A percentile compares a stretch with the other conserved stretches of the same genome.
These are phyloP conservation scores for Melampsora larici-populina DNA, from an alignment of 1,284 basidiomycete genomes.

Conservation along the genomic window DNA sequence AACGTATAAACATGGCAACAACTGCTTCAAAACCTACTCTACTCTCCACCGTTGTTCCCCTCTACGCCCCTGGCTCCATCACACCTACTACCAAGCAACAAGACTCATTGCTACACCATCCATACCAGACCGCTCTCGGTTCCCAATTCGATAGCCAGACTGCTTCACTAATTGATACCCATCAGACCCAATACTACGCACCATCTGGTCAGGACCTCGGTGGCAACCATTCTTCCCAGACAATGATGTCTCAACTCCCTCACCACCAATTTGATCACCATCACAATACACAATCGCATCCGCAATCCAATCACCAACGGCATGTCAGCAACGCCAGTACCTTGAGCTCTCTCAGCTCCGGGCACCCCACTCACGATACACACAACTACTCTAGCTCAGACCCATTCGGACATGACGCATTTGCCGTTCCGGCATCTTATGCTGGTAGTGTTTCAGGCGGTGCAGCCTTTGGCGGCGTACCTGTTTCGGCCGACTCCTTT, in stretches of 20 bases:
- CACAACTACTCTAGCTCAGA: constrained; percentile 2
- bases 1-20: constrained; percentile 10
- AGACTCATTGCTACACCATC: constrained; percentile 1
- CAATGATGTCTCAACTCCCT: constrained; percentile 29
- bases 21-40: constrained; percentile 6
- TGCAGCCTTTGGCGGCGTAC: constrained; percentile 41
- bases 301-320: constrained; percentile 21
- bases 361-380: constrained; percentile 13
- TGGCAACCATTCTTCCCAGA: constrained; percentile 6
- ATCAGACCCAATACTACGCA: background rate
- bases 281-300: constrained; percentile 29
- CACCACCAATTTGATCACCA: constrained; percentile 33
- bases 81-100: constrained; percentile 1
- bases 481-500: constrained; percentile 38
- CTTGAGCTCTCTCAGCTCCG: constrained; percentile 24
- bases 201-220: background rate
- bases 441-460: constrained; percentile 25
- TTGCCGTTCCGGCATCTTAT: constrained; percentile 27
- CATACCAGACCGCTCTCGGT: background rate
- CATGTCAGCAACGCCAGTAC: constrained; percentile 42
- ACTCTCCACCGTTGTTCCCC: background rate
- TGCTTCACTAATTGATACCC: background rate
- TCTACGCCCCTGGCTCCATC: background rate
- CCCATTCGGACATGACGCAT: constrained; percentile 1
- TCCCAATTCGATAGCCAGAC: background rate